phyloP scores from a whole-genome alignment of 306 rosid species.

The Lathyrus aphaca region DNA sequence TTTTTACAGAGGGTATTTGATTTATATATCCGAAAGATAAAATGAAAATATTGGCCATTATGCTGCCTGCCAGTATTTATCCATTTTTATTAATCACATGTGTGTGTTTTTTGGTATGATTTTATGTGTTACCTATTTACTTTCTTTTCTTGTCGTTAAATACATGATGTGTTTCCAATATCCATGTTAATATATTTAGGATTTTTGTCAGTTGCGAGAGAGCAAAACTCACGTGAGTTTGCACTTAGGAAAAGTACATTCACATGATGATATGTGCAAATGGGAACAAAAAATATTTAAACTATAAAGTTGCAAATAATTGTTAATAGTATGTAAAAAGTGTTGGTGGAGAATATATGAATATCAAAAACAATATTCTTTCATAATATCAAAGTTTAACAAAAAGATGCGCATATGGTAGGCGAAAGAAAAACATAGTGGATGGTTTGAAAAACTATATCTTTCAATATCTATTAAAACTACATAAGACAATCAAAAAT shows the following conservation, averaged over 20 bases:
- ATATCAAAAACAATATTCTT: too few species aligned
- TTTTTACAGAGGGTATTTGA: slow-evolving; percentile 38
- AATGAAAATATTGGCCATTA: slow-evolving; percentile 7
- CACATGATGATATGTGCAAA: slow-evolving; percentile 76
- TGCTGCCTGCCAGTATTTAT: slow-evolving; percentile 33
- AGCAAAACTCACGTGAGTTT: slow-evolving; percentile 88
- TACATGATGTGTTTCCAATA: slow-evolving; percentile 12
- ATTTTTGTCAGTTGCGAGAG: slow-evolving; percentile 69
- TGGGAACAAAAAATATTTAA: slow-evolving; percentile 68
- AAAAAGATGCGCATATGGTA: too few species aligned
- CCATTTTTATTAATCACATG: slow-evolving; percentile 5
- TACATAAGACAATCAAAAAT: too few species aligned
- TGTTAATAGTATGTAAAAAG: too few species aligned
- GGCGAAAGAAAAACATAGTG: too few species aligned
- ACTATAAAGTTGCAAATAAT: slow-evolving; percentile 59
- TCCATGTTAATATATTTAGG: slow-evolving; percentile 36
- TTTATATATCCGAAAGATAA: slow-evolving; percentile 13
- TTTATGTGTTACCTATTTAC: slow-evolving; percentile 10
- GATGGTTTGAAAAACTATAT: too few species aligned
- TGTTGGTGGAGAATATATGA: too few species aligned
- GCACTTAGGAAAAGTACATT: slow-evolving; percentile 92
- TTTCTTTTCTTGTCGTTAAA: slow-evolving; percentile 1
- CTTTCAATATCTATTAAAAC: too few species aligned
- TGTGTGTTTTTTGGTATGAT: slow-evolving; percentile 15
- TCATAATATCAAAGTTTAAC: too few species aligned